Evolutionary conservation across 345 rosid genomes (phyloP), one percentile per base, ranked within the genome.

Genomic region (Gossypium bickii): DNA sequence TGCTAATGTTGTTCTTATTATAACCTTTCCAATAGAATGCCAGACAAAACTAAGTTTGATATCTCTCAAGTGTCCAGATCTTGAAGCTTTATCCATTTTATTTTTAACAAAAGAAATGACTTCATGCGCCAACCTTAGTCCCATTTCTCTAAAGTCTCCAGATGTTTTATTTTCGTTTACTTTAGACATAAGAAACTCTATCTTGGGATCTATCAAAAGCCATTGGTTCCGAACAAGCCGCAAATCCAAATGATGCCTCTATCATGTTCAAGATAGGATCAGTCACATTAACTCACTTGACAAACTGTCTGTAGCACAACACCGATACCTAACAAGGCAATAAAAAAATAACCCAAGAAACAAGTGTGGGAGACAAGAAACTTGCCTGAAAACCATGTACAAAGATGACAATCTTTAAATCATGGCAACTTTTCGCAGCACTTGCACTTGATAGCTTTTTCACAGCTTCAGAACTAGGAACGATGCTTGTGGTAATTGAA

Each of bases 201-300:
- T 84, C 85, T 82, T 88, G 12, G 97, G 91, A 81, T 95, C 98
- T 73, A 95, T 85, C 87, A 93, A 77, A 78, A 95, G 97, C 99
- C 99, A 95, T 51, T 93, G 98, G 81, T 93, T 95, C 59, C 98
- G 86, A 45, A 93, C 84, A 78, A 91, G 98, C 76, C 99, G 85
- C 62, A 95, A 82, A 86, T 95, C 99, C 83, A 95, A 87, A 81
- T 95, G 98, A 85, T 95, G 96, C 71, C 98, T 98, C 98, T 93
- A 73, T 71, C n/a, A 58, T 59, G 12, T 58, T 72, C 60, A 65
- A 49, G 38, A 52, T 49, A 11, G 25, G 48, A 49, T 62, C 49
- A 62, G 60, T 45, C 52, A 4, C 13, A 29, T 61, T 24, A 62
- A 27, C 10, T 73, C 55, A 59, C 3, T 34, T 13, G 15, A 22